Evolutionary conservation across 2,329 filamentous ascomycete species (phyloP).

Genomic region (Exophiala viscosa): DNA sequence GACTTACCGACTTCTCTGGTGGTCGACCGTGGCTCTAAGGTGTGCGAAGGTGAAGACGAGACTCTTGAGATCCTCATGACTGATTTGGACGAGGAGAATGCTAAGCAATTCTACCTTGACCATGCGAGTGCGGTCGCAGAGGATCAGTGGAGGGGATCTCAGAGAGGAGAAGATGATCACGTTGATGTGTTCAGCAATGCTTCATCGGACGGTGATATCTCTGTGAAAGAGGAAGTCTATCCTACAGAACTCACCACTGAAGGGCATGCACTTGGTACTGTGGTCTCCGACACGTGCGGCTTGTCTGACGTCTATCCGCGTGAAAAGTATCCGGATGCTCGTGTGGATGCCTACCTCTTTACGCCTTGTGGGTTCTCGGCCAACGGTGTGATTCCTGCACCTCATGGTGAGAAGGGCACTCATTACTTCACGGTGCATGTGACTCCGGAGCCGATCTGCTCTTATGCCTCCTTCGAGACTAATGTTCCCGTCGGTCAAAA

Average conservation of each 20-base stretch:
- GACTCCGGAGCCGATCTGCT: slow-evolving; percentile 93
- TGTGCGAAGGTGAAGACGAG: slow-evolving; percentile 41
- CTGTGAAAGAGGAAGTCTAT: slow-evolving; percentile 55
- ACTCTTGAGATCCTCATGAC: slow-evolving; percentile 65
- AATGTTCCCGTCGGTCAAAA: slow-evolving; percentile 89
- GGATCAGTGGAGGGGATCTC: slow-evolving; percentile 70
- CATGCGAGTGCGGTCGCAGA: slow-evolving; percentile 87
- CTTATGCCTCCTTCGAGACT: slow-evolving; percentile 96
- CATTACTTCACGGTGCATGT: slow-evolving; percentile 99
- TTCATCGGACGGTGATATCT: slow-evolving; percentile 59
- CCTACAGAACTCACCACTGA: slow-evolving; percentile 81
- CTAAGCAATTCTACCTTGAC: slow-evolving; percentile 67
- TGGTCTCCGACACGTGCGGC: slow-evolving; percentile 86
- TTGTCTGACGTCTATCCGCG: slow-evolving; percentile 84
- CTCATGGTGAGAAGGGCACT: slow-evolving; percentile 55
- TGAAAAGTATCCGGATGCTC: slow-evolving; percentile 82
- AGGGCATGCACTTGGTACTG: slow-evolving; percentile 85
- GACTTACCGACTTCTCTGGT: slow-evolving; percentile 46
- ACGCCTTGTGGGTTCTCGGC: slow-evolving; percentile 95
- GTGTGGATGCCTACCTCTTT: slow-evolving; percentile 94
- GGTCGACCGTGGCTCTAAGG: slow-evolving; percentile 26
- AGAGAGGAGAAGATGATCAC: slow-evolving; percentile 56
- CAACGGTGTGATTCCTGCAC: slow-evolving; percentile 87
- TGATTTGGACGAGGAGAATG: slow-evolving; percentile 63
- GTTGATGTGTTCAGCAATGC: slow-evolving; percentile 77